Base-by-base conservation (phyloP, 306 rosid species). In the Castanea mollissima region DNA sequence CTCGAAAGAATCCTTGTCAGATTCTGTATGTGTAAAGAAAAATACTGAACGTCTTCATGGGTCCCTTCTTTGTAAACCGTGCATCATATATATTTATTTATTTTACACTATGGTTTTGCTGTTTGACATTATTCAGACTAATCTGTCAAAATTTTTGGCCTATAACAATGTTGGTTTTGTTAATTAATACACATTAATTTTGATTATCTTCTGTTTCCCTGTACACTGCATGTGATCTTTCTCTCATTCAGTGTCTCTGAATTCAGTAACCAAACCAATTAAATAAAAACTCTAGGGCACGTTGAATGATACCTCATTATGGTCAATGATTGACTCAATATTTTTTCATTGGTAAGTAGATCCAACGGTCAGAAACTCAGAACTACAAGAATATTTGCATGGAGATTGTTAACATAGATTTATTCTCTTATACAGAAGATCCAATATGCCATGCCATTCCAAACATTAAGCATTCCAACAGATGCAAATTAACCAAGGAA, bases 371-470 rank as follows among this genome's bases (percentile, higher is more conserved):
- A 41, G 46, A 41, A 2, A 49, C 54, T 3, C 29, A 1, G 16
- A 19, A 35, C 16, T 18, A 16, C 21, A 67, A 6, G 51, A 67
- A 67, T 19, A 35, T 35, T 19, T 68, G 72, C 52, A 68, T 68
- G 41, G 72, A 68, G 72, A 68, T 34, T 23, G 21, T 49, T 19
- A 9, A 35, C 72, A 35, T 27, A 15, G 8, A n/a, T 19, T 35
- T 68, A 68, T 68, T 68, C 70, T 14, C 6, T 16, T 6, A 2
- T 6, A 4, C 8, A 54, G 55, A 9, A 73, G 52, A 58, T 57
- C 55, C 70, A 79, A 54, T 69, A 41, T 55, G 71, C 71, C 78
- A 41, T 75, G 76, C 34, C 49, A 54, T 71, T 63, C 73, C 74
- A 78, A 75, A 27, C 14, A n/a, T 34, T 27, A 54, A 15, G 55